Percentiles rank a stretch among this genome's conserved stretches.
phyloP scores from a whole-genome alignment of 345 rosid species.

The Isatis tinctoria region DNA sequence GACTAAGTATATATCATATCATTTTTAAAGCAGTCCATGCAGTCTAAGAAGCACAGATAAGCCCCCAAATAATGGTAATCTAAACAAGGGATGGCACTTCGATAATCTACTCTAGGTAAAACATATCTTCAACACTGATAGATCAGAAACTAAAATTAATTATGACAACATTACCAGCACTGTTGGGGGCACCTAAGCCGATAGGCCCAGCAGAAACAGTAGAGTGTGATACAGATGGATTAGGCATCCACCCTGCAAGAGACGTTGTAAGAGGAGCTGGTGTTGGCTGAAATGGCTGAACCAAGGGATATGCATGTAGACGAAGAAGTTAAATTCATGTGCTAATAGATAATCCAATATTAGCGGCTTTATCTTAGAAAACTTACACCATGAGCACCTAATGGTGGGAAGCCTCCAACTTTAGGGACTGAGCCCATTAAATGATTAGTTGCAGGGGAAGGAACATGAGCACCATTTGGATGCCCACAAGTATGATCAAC shows the following conservation, averaged over 20 bases:
- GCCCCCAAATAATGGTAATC: neutral
- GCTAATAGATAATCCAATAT: neutral
- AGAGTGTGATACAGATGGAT: constrained; percentile 43
- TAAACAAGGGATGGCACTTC: neutral
- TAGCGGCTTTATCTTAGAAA: neutral
- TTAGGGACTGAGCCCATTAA: constrained; percentile 46
- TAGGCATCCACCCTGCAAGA: constrained; percentile 55
- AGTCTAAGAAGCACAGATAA: neutral
- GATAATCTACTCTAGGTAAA: neutral
- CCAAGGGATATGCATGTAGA: neutral
- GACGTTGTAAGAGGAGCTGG: constrained; percentile 47
- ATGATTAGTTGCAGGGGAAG: constrained; percentile 47
- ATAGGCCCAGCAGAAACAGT: constrained; percentile 42
- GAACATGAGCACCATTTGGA: constrained; percentile 43
- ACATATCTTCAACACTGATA: neutral
- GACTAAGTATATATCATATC: neutral
- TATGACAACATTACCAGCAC: constrained; percentile 34
- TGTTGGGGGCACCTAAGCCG: constrained; percentile 36
- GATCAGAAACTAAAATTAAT: neutral
- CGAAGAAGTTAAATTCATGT: neutral
- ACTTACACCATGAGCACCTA: constrained; percentile 53
- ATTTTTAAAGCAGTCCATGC: neutral
- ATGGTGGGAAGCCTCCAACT: constrained; percentile 46
- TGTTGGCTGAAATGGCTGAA: constrained; percentile 48
- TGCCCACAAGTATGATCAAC: constrained; percentile 48